Evolutionary conservation across 2,329 filamentous ascomycete genomes (phyloP), one percentile per base, ranked within the genome.

Genomic region (Penicillium sp.): DNA sequence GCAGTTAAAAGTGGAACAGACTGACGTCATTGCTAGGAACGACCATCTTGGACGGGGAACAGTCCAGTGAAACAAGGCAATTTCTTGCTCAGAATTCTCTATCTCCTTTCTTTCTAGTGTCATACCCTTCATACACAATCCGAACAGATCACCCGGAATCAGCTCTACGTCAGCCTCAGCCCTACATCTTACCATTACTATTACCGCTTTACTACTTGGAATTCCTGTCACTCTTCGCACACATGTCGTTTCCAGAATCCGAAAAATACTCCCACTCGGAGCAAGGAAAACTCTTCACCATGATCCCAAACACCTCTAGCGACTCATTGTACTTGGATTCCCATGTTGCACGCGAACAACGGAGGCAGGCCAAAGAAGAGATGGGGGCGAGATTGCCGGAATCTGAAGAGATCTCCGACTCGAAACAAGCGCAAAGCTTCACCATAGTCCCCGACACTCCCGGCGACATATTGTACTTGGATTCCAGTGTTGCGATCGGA

Each of bases 141-240:
- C 7, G 16, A 22, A 16, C 19, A 14, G 28, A 50, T 43, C 48
- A 33, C 47, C 37, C 41, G 49, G n/a, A 31, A 31, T 58, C 61
- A 63, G 61, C 59, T 59, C 62, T 64, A 60, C 55, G 49, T 60
- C 55, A 51, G 55, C n/a, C 40, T 61, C 61, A 63, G 62, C 62
- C 62, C 57, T 61, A 58, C 40, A 35, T 5, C 22, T 36, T 16
- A 19, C 19, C n/a, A 19, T 8, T 8, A 28, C 16, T 9, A 19
- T 30, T 22, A 22, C 22, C 22, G 4, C 22, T 22, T 22, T 22
- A 17, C 38, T 19, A 17, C 17, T 22, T 43, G 35, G 11, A 42
- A 50, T 43, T 5, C 16, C 11, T 12, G 5, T 11, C 7, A 50
- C 25, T 28, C 41, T 22, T 40, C 36, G 25, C 11, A 5, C 19